Conservation (phyloP, 2,329 filamentous ascomycete genomes). For the Colletotrichum navitas region DNA sequence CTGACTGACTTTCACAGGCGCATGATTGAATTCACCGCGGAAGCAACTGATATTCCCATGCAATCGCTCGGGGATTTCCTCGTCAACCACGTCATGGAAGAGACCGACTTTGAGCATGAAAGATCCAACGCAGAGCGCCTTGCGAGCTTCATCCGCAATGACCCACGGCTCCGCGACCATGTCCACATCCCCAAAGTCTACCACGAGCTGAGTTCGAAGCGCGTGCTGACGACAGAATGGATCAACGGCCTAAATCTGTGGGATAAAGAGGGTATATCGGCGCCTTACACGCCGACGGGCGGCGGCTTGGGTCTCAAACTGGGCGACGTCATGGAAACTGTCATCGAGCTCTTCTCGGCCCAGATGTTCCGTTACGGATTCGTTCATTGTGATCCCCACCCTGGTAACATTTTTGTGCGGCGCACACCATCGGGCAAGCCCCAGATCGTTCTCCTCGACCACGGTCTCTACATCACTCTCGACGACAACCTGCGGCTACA, state of each 20-base stretch:
- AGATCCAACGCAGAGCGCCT: conserved; percentile 73
- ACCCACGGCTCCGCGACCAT: conserved; percentile 69
- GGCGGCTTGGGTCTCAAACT: conserved; percentile 70
- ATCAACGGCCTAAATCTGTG: conserved; percentile 76
- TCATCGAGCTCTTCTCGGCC: conserved; percentile 76
- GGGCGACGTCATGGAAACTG: conserved; percentile 76
- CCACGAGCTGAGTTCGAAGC: conserved; percentile 67
- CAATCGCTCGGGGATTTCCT: conserved; percentile 76
- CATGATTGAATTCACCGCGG: conserved; percentile 41
- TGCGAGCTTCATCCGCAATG: conserved; percentile 65
- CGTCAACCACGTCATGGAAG: conserved; percentile 72
- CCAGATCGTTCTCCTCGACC: conserved; percentile 77
- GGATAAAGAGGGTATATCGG: conserved; percentile 74
- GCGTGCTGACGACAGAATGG: conserved; percentile 80
- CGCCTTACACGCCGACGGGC: conserved; percentile 45
- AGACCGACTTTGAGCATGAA: conserved; percentile 77
- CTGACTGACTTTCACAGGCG: neutral
- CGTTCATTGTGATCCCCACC: conserved; percentile 78
- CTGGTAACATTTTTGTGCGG: conserved; percentile 75
- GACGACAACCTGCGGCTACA: conserved; percentile 72
- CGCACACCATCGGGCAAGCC: conserved; percentile 60
- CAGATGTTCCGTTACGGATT: conserved; percentile 80
- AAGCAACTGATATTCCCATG: conserved; percentile 71
- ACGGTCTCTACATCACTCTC: conserved; percentile 78
- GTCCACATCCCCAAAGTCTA: conserved; percentile 77